These are phyloP conservation scores for Candida freyschussii DNA, from an alignment of 1,139 yeast species.

Conservation along the genomic window DNA sequence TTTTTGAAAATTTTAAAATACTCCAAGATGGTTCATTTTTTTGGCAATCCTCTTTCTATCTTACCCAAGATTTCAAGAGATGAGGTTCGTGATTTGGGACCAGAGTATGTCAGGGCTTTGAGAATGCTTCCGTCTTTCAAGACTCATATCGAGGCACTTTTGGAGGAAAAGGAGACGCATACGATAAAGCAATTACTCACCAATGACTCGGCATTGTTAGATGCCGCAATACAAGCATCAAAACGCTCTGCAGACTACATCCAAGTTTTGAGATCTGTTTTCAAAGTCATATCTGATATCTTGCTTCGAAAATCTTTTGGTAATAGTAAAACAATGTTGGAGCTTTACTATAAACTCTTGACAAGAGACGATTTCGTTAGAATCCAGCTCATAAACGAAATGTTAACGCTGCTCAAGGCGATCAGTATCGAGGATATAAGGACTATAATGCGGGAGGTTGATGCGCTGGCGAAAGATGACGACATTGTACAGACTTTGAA, in stretches of 20 bases:
- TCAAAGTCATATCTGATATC: slow-evolving; percentile 17
- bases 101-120: slow-evolving; percentile 22
- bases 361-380: slow-evolving; percentile 22
- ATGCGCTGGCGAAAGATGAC: slow-evolving; percentile 5
- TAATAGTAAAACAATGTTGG: slow-evolving; percentile 13
- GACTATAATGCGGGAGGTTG: slow-evolving; percentile 10
- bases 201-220: slow-evolving; percentile 21
- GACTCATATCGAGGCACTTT: slow-evolving; percentile 12
- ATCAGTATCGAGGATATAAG: slow-evolving; percentile 9
- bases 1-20: slow-evolving; percentile 44
- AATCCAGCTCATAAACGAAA: slow-evolving; percentile 21
- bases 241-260: slow-evolving; percentile 2
- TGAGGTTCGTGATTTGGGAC: slow-evolving; percentile 6
- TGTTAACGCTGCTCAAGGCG: slow-evolving; percentile 15
- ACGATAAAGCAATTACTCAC: slow-evolving; percentile 19
- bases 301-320: slow-evolving; percentile 12
- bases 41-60: slow-evolving; percentile 45
- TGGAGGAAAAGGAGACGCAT: slow-evolving; percentile 2
- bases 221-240: slow-evolving; percentile 24
- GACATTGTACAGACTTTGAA: slow-evolving; percentile 14
- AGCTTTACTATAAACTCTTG: slow-evolving; percentile 21
- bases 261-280: slow-evolving; percentile 14
- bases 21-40: slow-evolving; percentile 54
- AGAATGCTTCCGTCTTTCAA: slow-evolving; percentile 26
- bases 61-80: slow-evolving; percentile 28